These are phyloP conservation scores for Coniella vitis DNA, from an alignment of 2,329 filamentous ascomycete species.

Conservation along the genomic window DNA sequence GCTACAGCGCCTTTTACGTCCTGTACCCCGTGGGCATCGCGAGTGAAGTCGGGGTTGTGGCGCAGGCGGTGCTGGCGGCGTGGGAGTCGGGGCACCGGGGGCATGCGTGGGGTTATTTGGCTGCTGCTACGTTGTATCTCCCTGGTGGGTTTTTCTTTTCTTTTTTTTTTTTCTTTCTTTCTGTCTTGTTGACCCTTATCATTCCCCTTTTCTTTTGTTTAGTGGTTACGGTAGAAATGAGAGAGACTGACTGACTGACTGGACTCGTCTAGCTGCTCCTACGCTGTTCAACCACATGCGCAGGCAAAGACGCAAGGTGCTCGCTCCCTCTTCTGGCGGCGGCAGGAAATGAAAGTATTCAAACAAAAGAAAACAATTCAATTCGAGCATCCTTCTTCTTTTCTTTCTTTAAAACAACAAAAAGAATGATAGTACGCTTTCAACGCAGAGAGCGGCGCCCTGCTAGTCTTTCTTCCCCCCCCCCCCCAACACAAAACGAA, in stretches of 20 bases:
- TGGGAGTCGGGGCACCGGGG: not conserved
- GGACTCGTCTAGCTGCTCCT: slow-evolving; percentile 1
- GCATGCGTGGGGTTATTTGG: slow-evolving; percentile 9
- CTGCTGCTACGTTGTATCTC: slow-evolving; percentile 9
- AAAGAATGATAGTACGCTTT: no score
- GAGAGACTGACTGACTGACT: not conserved
- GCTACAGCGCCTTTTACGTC: slow-evolving; percentile 14
- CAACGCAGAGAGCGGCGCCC: no score
- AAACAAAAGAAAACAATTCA: not conserved
- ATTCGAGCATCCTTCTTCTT: not conserved
- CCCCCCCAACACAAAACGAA: no score
- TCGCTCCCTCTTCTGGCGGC: not conserved
- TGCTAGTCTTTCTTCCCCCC: no score
- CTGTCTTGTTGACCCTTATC: not conserved
- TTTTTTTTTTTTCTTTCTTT: not conserved
- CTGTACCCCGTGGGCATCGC: slow-evolving; percentile 13
- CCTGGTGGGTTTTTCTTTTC: slow-evolving; percentile 5
- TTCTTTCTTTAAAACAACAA: not conserved
- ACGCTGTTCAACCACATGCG: slow-evolving; percentile 14
- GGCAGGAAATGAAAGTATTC: not conserved
- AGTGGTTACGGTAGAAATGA: no score
- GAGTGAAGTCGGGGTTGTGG: slow-evolving; percentile 10
- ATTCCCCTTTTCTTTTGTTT: no score
- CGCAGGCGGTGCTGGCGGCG: slow-evolving; percentile 1
- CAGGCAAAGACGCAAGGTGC: slow-evolving; percentile 10